Evolutionary conservation across 163 green algal species (phyloP).

Genomic region (Trebouxiophyceae sp.): DNA sequence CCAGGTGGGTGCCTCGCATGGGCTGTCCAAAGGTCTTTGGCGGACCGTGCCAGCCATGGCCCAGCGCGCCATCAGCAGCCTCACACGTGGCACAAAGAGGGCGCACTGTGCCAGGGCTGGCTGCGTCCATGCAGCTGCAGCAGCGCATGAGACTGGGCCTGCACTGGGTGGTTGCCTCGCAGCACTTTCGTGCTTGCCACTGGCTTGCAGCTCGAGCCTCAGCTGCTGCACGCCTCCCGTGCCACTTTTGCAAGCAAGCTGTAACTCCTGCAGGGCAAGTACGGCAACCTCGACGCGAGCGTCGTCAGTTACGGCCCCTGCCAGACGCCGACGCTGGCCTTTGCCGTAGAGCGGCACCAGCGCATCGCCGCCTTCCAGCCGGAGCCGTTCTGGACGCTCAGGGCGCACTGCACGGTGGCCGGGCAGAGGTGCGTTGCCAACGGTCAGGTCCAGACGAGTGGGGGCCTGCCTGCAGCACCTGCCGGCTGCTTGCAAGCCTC

Average conservation of each 20-base stretch:
- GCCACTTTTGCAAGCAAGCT: not conserved
- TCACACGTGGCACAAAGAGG: no score
- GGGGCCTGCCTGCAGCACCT: no score
- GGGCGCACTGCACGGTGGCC: constrained; percentile 25
- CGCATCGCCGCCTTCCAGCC: constrained; percentile 56
- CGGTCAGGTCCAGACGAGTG: no score
- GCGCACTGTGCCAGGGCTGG: no score
- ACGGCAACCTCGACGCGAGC: constrained; percentile 66
- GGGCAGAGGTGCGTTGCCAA: constrained; percentile 20
- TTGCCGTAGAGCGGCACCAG: constrained; percentile 63
- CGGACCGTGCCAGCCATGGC: no score
- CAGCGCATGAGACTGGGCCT: no score
- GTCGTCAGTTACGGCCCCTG: constrained; percentile 72
- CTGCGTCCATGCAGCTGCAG: no score
- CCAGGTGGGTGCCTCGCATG: no score
- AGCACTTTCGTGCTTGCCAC: not conserved
- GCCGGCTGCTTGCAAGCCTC: no score
- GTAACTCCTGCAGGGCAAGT: constrained; percentile 68
- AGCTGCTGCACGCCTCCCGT: not conserved
- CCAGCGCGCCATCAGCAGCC: no score
- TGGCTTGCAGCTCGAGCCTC: not conserved
- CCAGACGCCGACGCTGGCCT: constrained; percentile 68
- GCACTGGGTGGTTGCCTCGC: no score
- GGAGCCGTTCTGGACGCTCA: constrained; percentile 60
- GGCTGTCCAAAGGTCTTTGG: no score